Conservation (phyloP, 805 yeast species). For the Yamadazyma sp. region DNA sequence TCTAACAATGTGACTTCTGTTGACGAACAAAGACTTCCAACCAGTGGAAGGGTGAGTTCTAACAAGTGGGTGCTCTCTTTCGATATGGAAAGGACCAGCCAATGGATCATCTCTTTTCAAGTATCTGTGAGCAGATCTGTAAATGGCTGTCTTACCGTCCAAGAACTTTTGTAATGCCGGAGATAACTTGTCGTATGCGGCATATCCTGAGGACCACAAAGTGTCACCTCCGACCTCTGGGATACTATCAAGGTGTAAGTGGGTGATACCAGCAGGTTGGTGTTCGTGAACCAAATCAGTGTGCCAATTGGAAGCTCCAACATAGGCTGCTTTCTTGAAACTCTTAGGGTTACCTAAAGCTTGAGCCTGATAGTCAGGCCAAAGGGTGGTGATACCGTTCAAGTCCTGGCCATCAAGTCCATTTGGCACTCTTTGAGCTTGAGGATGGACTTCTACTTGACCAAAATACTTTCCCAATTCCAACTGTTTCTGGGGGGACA, state of each 20-base stretch:
- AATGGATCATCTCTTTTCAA: slow-evolving; percentile 27
- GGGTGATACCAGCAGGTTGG: slow-evolving; percentile 41
- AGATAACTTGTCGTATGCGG: slow-evolving; percentile 40
- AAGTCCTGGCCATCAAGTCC: no score
- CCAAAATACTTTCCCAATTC: slow-evolving; percentile 38
- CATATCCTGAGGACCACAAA: slow-evolving; percentile 37
- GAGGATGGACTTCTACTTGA: slow-evolving; percentile 46
- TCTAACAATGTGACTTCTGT: slow-evolving; percentile 33
- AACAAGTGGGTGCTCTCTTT: slow-evolving; percentile 38
- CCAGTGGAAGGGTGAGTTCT: slow-evolving; percentile 42
- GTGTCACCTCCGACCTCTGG: slow-evolving; percentile 45
- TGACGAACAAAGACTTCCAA: slow-evolving; percentile 35
- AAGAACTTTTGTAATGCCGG: slow-evolving; percentile 35
- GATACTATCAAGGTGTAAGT: slow-evolving; percentile 35
- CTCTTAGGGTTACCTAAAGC: no score
- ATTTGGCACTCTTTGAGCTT: slow-evolving; percentile 24
- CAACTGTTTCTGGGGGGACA: slow-evolving; percentile 39
- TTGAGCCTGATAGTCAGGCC: no score
- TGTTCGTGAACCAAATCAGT: slow-evolving; percentile 41
- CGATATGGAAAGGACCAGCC: slow-evolving; percentile 28
- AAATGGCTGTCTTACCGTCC: slow-evolving; percentile 35
- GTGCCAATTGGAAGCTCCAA: slow-evolving; percentile 30
- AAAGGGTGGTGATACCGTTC: no score
- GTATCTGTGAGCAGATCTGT: slow-evolving; percentile 30
- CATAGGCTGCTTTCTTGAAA: no score